Conservation (phyloP, 225 moss, liverwort and hornwort species). For the Pseudoscleropodium purum region DNA sequence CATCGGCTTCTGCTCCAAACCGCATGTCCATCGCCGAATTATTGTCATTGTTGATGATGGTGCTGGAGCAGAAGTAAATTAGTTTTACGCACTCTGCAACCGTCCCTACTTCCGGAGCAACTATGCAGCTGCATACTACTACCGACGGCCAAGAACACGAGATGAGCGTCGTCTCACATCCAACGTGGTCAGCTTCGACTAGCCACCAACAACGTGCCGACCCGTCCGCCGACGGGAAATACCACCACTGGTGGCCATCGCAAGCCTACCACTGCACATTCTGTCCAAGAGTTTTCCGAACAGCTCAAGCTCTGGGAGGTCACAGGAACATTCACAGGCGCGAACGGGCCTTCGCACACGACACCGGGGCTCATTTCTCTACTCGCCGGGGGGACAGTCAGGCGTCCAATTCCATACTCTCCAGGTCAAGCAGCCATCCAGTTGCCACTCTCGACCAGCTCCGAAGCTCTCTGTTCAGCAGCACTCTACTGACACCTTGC, state of each 20-base stretch:
- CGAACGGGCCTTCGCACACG: conserved; percentile 12
- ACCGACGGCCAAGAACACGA: conserved; percentile 1
- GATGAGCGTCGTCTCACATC: neutral
- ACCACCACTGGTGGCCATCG: conserved; percentile 7
- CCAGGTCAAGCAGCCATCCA: neutral
- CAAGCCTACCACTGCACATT: conserved; percentile 21
- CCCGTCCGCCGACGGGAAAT: neutral
- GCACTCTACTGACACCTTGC: neutral
- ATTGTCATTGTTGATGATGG: neutral
- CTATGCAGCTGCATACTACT: conserved; percentile 7
- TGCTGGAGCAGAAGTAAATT: neutral
- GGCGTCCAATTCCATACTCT: neutral
- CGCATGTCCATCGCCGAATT: neutral
- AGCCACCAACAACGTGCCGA: neutral
- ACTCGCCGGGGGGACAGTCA: neutral
- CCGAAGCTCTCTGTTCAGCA: neutral
- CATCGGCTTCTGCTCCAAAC: neutral
- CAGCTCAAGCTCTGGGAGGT: conserved; percentile 39
- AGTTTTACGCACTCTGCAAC: neutral
- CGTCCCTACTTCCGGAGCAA: neutral
- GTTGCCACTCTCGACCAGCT: neutral
- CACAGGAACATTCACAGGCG: conserved; percentile 49
- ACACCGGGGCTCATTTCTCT: neutral
- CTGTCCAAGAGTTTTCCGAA: conserved; percentile 32
- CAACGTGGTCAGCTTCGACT: conserved; percentile 7